Conservation (phyloP, 1,284 basidiomycete genomes). For the Ganoderma lucidum region DNA sequence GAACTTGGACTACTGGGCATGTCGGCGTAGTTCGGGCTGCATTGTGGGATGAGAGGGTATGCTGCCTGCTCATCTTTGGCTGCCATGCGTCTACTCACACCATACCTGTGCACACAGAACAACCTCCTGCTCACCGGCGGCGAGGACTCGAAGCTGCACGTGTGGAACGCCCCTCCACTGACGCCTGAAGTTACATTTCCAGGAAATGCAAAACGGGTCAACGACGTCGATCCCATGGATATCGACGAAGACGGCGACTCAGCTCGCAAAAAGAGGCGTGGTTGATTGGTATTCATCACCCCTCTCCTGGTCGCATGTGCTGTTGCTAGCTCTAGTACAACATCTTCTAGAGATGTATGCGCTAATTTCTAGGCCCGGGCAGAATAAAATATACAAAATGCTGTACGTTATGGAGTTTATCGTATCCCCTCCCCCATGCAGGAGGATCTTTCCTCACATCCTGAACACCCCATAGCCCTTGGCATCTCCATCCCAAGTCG, state of each 20-base stretch:
- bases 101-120: conserved; percentile 34
- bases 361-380: not conserved
- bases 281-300: conserved; percentile 11
- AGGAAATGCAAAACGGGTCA: conserved; percentile 29
- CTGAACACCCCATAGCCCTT: conserved; percentile 90
- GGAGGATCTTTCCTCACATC: conserved; percentile 63
- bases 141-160: conserved; percentile 46
- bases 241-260: conserved; percentile 37
- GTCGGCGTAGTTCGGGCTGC: conserved; percentile 45
- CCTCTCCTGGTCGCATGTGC: not conserved
- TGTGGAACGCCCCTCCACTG: conserved; percentile 40
- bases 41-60: conserved; percentile 46
- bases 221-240: conserved; percentile 39
- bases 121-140: conserved; percentile 48
- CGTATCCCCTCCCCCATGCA: not conserved
- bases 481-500: conserved; percentile 77
- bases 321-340: not conserved
- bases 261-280: conserved; percentile 37
- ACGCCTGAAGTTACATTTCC: conserved; percentile 8
- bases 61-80: conserved; percentile 9
- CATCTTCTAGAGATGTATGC: not conserved
- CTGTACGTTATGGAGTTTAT: not conserved
- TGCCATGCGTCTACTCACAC: not conserved
- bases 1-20: conserved; percentile 43
- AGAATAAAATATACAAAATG: not conserved